Evolutionary conservation across 352 stramenopile species (phyloP).

Genomic region (Globisporangium orthogonon): DNA sequence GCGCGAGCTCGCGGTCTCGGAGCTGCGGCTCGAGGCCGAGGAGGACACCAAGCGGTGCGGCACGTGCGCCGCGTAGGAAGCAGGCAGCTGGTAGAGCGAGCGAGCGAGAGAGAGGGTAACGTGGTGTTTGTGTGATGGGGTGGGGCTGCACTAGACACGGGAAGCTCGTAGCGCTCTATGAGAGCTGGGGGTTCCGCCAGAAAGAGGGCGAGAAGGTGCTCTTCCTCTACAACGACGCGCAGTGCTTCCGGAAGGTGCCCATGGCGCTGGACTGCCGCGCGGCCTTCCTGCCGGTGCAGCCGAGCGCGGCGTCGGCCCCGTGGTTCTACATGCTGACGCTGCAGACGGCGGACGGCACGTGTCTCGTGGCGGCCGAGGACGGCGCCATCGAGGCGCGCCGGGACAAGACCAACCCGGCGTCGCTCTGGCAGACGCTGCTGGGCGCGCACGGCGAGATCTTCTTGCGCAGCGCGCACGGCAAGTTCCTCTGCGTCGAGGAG

Average conservation of each 20-base stretch:
- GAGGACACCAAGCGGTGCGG: constrained; percentile 47
- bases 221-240: constrained; percentile 80
- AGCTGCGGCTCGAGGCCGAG: constrained; percentile 57
- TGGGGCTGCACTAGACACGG: constrained; percentile 19
- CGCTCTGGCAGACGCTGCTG: constrained; percentile 73
- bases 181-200: constrained; percentile 56
- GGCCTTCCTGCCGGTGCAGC: constrained; percentile 32
- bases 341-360: constrained; percentile 55
- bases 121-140: too few relatives aligned
- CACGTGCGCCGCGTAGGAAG: too few relatives aligned
- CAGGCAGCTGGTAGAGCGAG: too few relatives aligned
- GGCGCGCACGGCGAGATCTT: constrained; percentile 51
- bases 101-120: too few relatives aligned
- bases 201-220: constrained; percentile 55
- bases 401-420: constrained; percentile 22
- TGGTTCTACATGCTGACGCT: constrained; percentile 82
- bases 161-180: constrained; percentile 66
- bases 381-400: constrained; percentile 41
- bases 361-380: constrained; percentile 59
- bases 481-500: constrained; percentile 81
- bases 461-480: constrained; percentile 68
- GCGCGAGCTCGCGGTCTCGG: constrained; percentile 38
- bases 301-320: constrained; percentile 15
- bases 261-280: constrained; percentile 53
- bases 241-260: constrained; percentile 81